Base-by-base conservation (phyloP, 164 flowering plant genomes). In the Malania oleifera region DNA sequence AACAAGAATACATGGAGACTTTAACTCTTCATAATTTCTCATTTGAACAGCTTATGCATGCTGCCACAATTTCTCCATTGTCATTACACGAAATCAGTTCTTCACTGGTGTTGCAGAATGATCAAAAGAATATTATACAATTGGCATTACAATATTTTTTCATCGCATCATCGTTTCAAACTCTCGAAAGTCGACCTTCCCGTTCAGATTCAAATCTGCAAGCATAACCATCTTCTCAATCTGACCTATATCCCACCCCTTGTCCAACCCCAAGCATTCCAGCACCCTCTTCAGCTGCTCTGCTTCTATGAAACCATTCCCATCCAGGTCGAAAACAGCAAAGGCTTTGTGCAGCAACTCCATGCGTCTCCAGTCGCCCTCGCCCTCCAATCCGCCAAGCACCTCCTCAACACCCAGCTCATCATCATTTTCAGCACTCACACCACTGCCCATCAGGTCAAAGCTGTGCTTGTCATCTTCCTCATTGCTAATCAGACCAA, bases 131-230 rank as follows among this genome's bases (percentile, higher is more conserved):
- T n/a, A n/a, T n/a, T n/a, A n/a, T n/a, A n/a, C n/a, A n/a, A n/a
- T n/a, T n/a, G n/a, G n/a, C n/a, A n/a, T n/a, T 20, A 58, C 39
- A 57, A 43, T 57, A 40, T n/a, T 12, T 1, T 17, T 10, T 46
- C 25, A 45, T 57, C 58, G 65, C 84, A 82, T 81, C 79, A 82
- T 75, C 46, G 70, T 48, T 20, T 78, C 74, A 68, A 85, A 81
- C 60, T 85, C 86, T 26, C 52, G 26, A 62, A 82, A 85, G 76
- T 82, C 87, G n/a, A 82, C 80, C 57, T 69, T 80, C 7, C 84
- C 86, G 60, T 85, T 85, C 10, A 73, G 67, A 58, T 80, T 80
- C 69, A 77, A 52, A 70, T 85, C 91, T 35, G 68, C 82, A 27
- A 52, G 75, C 45, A 56, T 58, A 52, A 85, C 69, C 91, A 85